These are phyloP conservation scores for Lasiosphaeria miniovina DNA, from an alignment of 495 filamentous ascomycete genomes.

Conservation along the genomic window DNA sequence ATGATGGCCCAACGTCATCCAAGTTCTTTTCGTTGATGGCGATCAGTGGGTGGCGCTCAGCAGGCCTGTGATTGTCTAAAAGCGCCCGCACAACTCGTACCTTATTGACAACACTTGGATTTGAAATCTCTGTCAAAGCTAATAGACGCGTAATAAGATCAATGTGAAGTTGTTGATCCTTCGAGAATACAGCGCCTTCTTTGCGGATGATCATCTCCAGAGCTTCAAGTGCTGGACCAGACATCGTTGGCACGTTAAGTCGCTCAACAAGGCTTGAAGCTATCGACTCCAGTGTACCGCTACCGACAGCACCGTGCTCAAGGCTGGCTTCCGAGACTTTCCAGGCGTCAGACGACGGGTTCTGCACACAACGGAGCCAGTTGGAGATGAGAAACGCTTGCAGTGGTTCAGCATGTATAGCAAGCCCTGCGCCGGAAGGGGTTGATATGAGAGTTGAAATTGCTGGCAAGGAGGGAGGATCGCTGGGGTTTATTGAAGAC, in stretches of 20 bases:
- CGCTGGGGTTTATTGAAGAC: slow-evolving; percentile 27
- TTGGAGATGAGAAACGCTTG: slow-evolving; percentile 39
- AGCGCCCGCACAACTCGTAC: slow-evolving; percentile 29
- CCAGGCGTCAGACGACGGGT: slow-evolving; percentile 18
- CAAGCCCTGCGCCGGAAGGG: slow-evolving; percentile 24
- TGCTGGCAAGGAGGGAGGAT: slow-evolving; percentile 20
- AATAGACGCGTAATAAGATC: slow-evolving; percentile 42
- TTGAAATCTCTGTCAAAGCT: slow-evolving; percentile 42
- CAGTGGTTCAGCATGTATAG: slow-evolving; percentile 28
- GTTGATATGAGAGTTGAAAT: slow-evolving; percentile 40
- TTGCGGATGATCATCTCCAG: slow-evolving; percentile 40
- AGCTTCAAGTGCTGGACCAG: slow-evolving; percentile 29
- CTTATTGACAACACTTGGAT: slow-evolving; percentile 27
- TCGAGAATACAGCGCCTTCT: slow-evolving; percentile 31
- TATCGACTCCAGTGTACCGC: slow-evolving; percentile 25
- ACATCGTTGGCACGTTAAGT: slow-evolving; percentile 15
- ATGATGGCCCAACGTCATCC: slow-evolving; percentile 34
- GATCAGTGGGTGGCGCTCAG: slow-evolving; percentile 29
- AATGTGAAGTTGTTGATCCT: slow-evolving; percentile 36
- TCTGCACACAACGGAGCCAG: slow-evolving; percentile 31
- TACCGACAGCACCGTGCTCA: slow-evolving; percentile 29
- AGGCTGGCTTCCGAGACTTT: slow-evolving; percentile 42
- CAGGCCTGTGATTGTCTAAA: slow-evolving; percentile 31
- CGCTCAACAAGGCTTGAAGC: slow-evolving; percentile 26
- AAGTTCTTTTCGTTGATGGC: slow-evolving; percentile 43